phyloP scores from a whole-genome alignment of 441 rosid genomes.

The Erodium chrysanthum region DNA sequence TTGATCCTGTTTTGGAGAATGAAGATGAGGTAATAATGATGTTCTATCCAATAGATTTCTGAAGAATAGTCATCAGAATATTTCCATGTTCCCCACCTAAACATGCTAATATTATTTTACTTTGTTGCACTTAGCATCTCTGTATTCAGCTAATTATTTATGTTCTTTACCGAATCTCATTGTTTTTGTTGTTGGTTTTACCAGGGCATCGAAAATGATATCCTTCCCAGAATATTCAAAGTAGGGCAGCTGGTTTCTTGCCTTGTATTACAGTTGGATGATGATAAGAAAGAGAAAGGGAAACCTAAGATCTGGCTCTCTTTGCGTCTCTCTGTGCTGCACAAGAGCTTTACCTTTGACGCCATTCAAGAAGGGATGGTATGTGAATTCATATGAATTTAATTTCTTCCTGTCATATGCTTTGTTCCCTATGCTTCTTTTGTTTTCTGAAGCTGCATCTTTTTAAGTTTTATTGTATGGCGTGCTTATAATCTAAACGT shows the following conservation, averaged over 20 bases:
- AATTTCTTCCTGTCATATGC: slow-evolving; percentile 10
- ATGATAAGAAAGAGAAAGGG: slow-evolving; percentile 68
- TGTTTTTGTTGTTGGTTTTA: slow-evolving; percentile 16
- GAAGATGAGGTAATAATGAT: slow-evolving; percentile 45
- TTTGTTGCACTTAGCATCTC: not conserved
- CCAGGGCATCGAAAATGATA: slow-evolving; percentile 47
- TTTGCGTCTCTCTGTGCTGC: slow-evolving; percentile 68
- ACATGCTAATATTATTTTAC: slow-evolving; percentile 8
- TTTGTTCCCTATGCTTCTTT: not conserved
- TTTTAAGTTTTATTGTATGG: not conserved
- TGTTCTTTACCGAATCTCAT: not conserved
- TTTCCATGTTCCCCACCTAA: not conserved
- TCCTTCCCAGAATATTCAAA: slow-evolving; percentile 44
- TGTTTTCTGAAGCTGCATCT: not conserved
- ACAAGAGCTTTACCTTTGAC: slow-evolving; percentile 65
- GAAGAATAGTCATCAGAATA: not conserved
- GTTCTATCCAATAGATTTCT: not conserved
- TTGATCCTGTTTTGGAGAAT: slow-evolving; percentile 51
- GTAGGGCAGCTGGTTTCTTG: slow-evolving; percentile 89
- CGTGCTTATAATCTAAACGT: not conserved
- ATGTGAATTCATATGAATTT: slow-evolving; percentile 22
- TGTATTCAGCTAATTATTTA: not conserved
- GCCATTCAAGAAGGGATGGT: slow-evolving; percentile 92
- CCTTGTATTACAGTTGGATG: slow-evolving; percentile 70
- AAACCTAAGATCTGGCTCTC: slow-evolving; percentile 89